phyloP scores from a whole-genome alignment of 2,329 filamentous ascomycete species.

The Thelonectria blattea region DNA sequence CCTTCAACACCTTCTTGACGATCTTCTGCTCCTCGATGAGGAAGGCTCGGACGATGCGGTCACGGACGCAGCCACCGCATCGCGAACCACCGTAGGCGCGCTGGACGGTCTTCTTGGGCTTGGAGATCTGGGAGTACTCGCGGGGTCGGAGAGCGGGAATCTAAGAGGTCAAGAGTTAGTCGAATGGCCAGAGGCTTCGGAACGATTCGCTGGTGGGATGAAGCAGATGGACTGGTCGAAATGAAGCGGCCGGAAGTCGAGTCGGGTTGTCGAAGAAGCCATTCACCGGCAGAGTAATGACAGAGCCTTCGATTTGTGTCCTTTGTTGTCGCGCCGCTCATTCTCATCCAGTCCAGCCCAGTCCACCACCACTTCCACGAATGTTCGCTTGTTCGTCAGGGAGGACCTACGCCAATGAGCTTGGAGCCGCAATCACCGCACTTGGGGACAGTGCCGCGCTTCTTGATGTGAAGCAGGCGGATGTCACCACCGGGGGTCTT shows the following conservation, averaged over 20 bases:
- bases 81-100: conserved; percentile 97
- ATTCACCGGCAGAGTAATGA: no score
- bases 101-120: conserved; percentile 99
- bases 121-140: conserved; percentile 96
- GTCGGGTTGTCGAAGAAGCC: not conserved
- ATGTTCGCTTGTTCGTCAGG: conserved; percentile 25
- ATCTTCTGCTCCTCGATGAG: conserved; percentile 99
- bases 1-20: conserved; percentile 99
- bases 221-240: conserved; percentile 5
- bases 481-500: conserved; percentile 97
- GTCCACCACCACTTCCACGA: conserved; percentile 24
- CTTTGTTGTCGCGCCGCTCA: conserved; percentile 8
- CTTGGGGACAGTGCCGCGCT: conserved; percentile 97
- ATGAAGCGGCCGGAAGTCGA: not conserved
- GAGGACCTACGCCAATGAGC: conserved; percentile 89
- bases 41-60: conserved; percentile 97
- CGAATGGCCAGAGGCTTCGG: not conserved
- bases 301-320: not conserved
- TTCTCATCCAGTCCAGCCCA: conserved; percentile 16
- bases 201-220: conserved; percentile 19
- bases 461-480: conserved; percentile 99
- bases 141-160: conserved; percentile 96
- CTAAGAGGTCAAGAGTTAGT: conserved; percentile 52
- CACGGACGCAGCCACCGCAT: conserved; percentile 98
- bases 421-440: conserved; percentile 99